These are phyloP conservation scores for Xylaria sp. DNA, from an alignment of 2,329 filamentous ascomycete genomes.

Conservation along the genomic window DNA sequence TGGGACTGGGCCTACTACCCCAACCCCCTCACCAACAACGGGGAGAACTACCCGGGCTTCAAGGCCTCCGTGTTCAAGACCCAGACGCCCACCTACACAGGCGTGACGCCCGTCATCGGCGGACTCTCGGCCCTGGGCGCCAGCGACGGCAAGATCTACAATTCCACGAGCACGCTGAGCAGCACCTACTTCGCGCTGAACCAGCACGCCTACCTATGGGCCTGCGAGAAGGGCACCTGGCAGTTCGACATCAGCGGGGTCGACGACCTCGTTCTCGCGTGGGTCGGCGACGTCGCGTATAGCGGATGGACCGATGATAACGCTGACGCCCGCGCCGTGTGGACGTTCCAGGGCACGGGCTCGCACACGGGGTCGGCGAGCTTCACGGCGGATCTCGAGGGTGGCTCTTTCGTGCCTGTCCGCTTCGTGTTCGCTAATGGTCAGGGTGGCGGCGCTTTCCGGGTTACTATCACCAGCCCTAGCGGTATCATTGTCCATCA, in stretches of 20 bases:
- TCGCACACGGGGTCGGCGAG: conserved; percentile 34
- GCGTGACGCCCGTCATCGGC: conserved; percentile 37
- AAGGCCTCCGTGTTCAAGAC: conserved; percentile 39
- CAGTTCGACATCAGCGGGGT: conserved; percentile 39
- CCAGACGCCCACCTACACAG: conserved; percentile 29
- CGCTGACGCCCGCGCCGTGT: conserved; percentile 38
- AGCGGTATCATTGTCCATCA: conserved; percentile 37
- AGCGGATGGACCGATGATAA: conserved; percentile 42
- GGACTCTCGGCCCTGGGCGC: conserved; percentile 24
- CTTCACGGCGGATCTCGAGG: conserved; percentile 34
- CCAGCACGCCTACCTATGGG: conserved; percentile 44
- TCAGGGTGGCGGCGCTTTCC: conserved; percentile 35
- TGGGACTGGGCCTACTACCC: conserved; percentile 44
- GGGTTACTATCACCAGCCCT: conserved; percentile 36
- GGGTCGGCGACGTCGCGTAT: conserved; percentile 40
- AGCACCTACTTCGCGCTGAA: conserved; percentile 43
- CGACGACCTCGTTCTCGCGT: conserved; percentile 38
- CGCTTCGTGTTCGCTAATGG: conserved; percentile 36
- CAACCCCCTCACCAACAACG: conserved; percentile 38
- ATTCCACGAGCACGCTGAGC: conserved; percentile 28
- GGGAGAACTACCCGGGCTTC: conserved; percentile 40
- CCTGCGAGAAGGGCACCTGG: conserved; percentile 41
- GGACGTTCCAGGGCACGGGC: conserved; percentile 34
- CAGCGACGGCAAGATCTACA: conserved; percentile 29
- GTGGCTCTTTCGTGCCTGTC: conserved; percentile 30